phyloP scores from a whole-genome alignment of 306 rosid species.

The Lathyrus sativus region DNA sequence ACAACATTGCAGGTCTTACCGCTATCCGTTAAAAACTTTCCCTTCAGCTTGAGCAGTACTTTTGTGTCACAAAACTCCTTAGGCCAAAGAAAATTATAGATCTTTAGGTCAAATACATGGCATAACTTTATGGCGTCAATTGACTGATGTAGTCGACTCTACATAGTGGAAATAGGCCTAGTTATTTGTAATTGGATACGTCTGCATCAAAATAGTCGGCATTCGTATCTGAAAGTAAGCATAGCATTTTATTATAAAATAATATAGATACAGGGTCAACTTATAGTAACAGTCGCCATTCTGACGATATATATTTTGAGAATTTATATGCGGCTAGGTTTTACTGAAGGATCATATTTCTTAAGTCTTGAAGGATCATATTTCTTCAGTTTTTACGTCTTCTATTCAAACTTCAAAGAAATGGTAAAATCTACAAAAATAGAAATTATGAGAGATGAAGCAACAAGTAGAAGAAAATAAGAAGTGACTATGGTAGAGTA shows the following conservation, averaged over 20 bases:
- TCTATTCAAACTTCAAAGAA: conserved; percentile 2
- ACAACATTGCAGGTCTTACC: no score
- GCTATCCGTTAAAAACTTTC: no score
- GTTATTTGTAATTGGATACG: background rate
- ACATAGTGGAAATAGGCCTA: background rate
- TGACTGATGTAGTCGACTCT: background rate
- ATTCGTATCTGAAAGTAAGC: background rate
- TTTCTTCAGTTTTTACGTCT: background rate
- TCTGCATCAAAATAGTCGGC: background rate
- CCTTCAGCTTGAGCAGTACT: no score
- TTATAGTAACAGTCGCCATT: conserved; percentile 2
- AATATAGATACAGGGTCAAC: background rate
- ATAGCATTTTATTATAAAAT: background rate
- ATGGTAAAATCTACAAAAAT: conserved; percentile 3
- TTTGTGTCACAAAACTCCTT: no score
- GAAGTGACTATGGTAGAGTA: background rate
- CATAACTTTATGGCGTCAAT: background rate
- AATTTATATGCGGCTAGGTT: background rate
- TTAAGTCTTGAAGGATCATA: background rate
- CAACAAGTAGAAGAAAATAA: background rate
- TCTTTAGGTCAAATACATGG: background rate
- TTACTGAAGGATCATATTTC: conserved; percentile 1
- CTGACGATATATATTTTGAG: background rate
- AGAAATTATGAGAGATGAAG: conserved; percentile 1
- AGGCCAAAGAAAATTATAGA: background rate